Conservation (phyloP, 768 basidiomycete species). For the Glaciozyma martinii region DNA sequence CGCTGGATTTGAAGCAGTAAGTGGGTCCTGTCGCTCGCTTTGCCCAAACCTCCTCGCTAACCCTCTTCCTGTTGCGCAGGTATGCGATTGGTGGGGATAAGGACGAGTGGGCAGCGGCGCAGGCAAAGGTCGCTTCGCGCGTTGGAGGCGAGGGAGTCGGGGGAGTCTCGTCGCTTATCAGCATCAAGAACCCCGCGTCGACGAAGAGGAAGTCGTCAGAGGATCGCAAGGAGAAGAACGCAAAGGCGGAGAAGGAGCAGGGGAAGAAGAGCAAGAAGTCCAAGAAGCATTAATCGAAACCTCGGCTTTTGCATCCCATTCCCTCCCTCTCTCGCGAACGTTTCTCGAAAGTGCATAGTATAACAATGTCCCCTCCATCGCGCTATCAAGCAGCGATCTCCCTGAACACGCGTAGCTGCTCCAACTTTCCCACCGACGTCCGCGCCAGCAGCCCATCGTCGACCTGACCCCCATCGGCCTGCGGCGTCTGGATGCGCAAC, state of each 20-base stretch:
- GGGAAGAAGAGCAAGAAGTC: slow-evolving; percentile 30
- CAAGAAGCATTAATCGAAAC: background rate
- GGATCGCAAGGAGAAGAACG: slow-evolving; percentile 6
- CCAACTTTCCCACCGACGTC: slow-evolving; percentile 22
- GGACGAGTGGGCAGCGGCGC: slow-evolving; percentile 29
- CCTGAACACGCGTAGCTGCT: slow-evolving; percentile 22
- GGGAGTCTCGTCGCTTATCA: slow-evolving; percentile 22
- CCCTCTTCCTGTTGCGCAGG: background rate
- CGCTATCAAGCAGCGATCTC: slow-evolving; percentile 14
- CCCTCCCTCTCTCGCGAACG: no score
- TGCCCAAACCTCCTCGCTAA: no score
- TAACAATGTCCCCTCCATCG: no score
- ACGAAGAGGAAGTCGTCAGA: slow-evolving; percentile 24
- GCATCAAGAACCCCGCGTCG: slow-evolving; percentile 31
- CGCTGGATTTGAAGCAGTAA: slow-evolving; percentile 79
- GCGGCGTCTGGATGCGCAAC: slow-evolving; percentile 51
- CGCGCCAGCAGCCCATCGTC: slow-evolving; percentile 15
- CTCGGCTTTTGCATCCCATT: no score
- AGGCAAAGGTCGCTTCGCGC: slow-evolving; percentile 26
- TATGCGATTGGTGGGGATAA: slow-evolving; percentile 28
- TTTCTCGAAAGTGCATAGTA: no score
- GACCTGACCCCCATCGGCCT: background rate
- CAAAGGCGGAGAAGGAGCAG: slow-evolving; percentile 26
- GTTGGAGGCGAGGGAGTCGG: background rate
- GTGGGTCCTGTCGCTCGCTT: slow-evolving; percentile 37